Evolutionary conservation across 805 yeast genomes (phyloP).

Genomic region (Ogataea chonburiensis): DNA sequence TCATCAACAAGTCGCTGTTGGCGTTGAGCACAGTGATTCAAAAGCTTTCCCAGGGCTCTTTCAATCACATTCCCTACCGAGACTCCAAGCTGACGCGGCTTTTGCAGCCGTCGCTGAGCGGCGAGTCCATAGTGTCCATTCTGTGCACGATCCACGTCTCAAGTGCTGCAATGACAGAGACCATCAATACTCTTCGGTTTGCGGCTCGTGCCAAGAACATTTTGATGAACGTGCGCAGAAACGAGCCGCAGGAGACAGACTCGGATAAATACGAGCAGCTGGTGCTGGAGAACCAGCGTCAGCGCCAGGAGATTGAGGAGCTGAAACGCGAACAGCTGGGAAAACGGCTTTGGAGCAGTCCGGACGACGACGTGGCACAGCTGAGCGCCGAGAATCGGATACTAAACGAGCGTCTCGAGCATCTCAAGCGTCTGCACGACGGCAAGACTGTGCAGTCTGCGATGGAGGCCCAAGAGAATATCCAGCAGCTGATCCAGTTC

Average conservation of each 20-base stretch:
- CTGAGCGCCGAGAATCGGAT: slow-evolving; percentile 61
- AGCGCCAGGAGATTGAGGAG: slow-evolving; percentile 49
- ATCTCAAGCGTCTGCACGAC: slow-evolving; percentile 62
- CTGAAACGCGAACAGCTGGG: slow-evolving; percentile 28
- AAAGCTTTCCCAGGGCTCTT: slow-evolving; percentile 46
- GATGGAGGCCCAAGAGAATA: slow-evolving; percentile 55
- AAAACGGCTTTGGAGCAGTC: slow-evolving; percentile 4
- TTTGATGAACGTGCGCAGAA: slow-evolving; percentile 60
- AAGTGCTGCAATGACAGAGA: slow-evolving; percentile 62
- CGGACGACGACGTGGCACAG: slow-evolving; percentile 35
- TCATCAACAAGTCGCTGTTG: slow-evolving; percentile 83
- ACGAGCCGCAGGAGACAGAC: slow-evolving; percentile 40
- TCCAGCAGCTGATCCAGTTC: slow-evolving; percentile 55
- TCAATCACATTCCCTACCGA: slow-evolving; percentile 79
- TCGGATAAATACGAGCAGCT: slow-evolving; percentile 54
- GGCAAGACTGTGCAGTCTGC: slow-evolving; percentile 35
- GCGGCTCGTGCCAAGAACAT: slow-evolving; percentile 93
- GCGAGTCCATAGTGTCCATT: slow-evolving; percentile 78
- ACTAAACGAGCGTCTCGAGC: slow-evolving; percentile 66
- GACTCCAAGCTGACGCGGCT: slow-evolving; percentile 90
- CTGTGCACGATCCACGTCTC: slow-evolving; percentile 83
- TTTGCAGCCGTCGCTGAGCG: slow-evolving; percentile 89
- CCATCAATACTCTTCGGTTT: slow-evolving; percentile 82
- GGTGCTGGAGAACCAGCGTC: slow-evolving; percentile 58
- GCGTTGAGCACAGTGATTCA: slow-evolving; percentile 93